Evolutionary conservation across 352 stramenopile species (phyloP).

Genomic region (Phytopythium cucurbitacearum): DNA sequence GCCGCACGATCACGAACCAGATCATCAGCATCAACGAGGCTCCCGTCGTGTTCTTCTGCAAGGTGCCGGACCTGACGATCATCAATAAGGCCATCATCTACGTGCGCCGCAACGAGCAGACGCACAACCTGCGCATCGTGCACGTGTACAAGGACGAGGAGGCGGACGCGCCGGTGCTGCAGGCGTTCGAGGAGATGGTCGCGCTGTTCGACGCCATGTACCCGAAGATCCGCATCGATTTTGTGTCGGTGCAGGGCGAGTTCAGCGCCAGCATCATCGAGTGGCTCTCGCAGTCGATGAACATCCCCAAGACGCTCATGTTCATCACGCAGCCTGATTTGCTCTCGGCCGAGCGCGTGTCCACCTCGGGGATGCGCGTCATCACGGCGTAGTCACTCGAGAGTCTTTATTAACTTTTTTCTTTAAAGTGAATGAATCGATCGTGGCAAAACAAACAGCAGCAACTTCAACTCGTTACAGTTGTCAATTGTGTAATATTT

Average conservation of each 20-base stretch:
- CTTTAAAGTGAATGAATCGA: too few species aligned
- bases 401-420: not conserved
- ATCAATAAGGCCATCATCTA: slow-evolving; percentile 91
- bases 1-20: slow-evolving; percentile 35
- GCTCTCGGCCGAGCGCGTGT: slow-evolving; percentile 56
- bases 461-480: too few species aligned
- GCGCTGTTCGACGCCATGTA: slow-evolving; percentile 83
- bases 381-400: slow-evolving; percentile 47
- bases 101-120: slow-evolving; percentile 84
- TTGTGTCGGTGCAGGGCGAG: slow-evolving; percentile 54
- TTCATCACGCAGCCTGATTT: slow-evolving; percentile 86
- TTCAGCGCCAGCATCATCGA: slow-evolving; percentile 67
- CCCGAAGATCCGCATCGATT: slow-evolving; percentile 78
- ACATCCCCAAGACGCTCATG: slow-evolving; percentile 83
- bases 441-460: too few species aligned
- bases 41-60: slow-evolving; percentile 88
- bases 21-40: slow-evolving; percentile 43
- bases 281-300: slow-evolving; percentile 61
- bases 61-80: slow-evolving; percentile 77
- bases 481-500: too few species aligned
- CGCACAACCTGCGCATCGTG: slow-evolving; percentile 78
- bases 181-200: slow-evolving; percentile 35
- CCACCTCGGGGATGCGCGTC: slow-evolving; percentile 68
- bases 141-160: slow-evolving; percentile 51
- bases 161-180: slow-evolving; percentile 7